Conservation (phyloP, 169 alveolate genomes). For the Plasmodium gonderi region DNA sequence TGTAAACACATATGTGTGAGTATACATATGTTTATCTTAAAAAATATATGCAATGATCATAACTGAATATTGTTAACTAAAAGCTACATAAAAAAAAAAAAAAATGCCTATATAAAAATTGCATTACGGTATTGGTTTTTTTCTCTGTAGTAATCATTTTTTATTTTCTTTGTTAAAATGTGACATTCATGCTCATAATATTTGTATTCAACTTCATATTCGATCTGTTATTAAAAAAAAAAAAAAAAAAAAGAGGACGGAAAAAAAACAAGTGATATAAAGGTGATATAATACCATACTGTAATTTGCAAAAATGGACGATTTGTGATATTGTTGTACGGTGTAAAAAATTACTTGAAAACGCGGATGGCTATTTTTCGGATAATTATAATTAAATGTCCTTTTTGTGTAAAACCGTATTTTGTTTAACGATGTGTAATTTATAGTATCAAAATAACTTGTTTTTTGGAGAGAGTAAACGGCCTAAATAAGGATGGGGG, state of each 20-base stretch:
- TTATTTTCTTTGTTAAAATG: conserved; percentile 60
- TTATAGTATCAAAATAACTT: conserved; percentile 57
- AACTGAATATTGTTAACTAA: background rate
- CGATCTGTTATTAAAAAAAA: conserved; percentile 24
- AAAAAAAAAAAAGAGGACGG: background rate
- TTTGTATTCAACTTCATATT: conserved; percentile 70
- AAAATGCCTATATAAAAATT: background rate
- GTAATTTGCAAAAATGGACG: background rate
- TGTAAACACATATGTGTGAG: background rate
- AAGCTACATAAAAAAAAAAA: background rate
- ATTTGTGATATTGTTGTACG: background rate
- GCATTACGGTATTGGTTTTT: conserved; percentile 39
- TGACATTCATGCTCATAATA: conserved; percentile 73
- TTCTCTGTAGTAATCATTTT: conserved; percentile 67
- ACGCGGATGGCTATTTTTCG: conserved; percentile 63
- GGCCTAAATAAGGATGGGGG: conserved; percentile 25
- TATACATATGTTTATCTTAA: background rate
- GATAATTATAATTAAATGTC: conserved; percentile 68
- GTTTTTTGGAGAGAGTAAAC: conserved; percentile 69
- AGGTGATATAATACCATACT: background rate
- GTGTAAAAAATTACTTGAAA: conserved; percentile 55
- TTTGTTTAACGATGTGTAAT: conserved; percentile 64
- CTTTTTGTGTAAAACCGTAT: conserved; percentile 70
- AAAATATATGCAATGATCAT: background rate
- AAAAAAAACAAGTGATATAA: background rate